A percentile compares a stretch with the other conserved stretches of the same genome.
These are phyloP conservation scores for Herpetomonas tarakana DNA, from an alignment of 208 protist genomes.

Conservation along the genomic window DNA sequence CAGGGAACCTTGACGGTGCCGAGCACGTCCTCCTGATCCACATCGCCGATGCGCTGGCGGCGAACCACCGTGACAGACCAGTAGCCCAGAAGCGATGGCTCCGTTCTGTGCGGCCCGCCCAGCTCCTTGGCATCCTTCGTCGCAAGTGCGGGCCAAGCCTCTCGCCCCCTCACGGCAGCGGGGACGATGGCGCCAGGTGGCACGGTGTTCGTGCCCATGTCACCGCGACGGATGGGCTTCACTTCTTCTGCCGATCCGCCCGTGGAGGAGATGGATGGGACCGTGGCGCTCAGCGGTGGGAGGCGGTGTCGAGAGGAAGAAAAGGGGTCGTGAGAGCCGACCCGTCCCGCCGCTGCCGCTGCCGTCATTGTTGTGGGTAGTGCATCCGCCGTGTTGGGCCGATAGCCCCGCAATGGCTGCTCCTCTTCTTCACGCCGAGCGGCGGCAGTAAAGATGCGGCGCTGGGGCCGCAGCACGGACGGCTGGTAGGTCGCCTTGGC, in stretches of 20 bases:
- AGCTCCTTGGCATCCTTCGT: background rate
- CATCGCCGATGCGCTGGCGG: background rate
- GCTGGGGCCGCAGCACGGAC: background rate
- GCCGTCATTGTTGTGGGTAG: background rate
- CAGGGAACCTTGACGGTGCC: background rate
- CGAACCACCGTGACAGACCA: background rate
- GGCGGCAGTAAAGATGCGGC: background rate
- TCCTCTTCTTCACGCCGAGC: background rate
- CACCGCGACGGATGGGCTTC: no score
- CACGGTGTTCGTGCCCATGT: background rate
- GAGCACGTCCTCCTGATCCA: background rate
- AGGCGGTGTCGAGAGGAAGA: background rate
- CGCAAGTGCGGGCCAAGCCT: background rate
- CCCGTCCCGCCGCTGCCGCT: no score
- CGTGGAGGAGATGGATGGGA: background rate
- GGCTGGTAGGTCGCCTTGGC: background rate
- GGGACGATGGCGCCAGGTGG: background rate
- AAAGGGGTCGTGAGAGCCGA: no score
- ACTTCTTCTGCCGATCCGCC: no score
- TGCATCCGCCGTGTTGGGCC: background rate
- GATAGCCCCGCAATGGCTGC: background rate
- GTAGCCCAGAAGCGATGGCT: background rate
- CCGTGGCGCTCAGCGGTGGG: background rate
- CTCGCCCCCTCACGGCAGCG: background rate
- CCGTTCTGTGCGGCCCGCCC: background rate